Evolutionary conservation across 2,329 filamentous ascomycete species (phyloP), one percentile per base, ranked within the genome.

Genomic region (Xylaria polymorpha): DNA sequence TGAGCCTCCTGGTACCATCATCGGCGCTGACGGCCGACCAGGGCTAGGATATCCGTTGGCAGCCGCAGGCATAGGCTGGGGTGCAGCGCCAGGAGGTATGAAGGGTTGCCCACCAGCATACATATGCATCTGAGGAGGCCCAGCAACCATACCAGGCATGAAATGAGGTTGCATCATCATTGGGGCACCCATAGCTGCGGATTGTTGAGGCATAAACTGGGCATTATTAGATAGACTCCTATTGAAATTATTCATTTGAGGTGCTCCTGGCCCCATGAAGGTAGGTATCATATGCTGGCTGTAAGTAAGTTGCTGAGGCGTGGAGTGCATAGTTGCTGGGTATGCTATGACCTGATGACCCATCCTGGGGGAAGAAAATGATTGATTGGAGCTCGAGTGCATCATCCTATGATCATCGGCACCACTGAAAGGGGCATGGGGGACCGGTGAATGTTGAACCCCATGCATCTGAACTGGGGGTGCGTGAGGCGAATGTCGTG

Each of bases 1-100:
- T 35, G 94, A 98, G 64, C 93, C 93, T 82, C 97, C 94, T 73
- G 94, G 94, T 76, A 91, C 92, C 95, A 98, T 98, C 90, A 97
- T 94, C 1, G 93, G 91, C 14, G 96, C 93, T 22, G 84, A 79
- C 35, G 91, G 90, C 57, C 94, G 89, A 66, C 93, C 90, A 0
- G 95, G 95, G 78, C 95, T 98, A n/a, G 94, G 92, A 77, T 93
- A 97, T 18, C 94, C 93, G 74, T 91, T 92, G 8, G 88, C 85
- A 51, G 88, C 92, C 12, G 56, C 66, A 22, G 91, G 88, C 64
- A 89, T 86, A 9, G 83, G 80, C 73, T 89, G 88, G 35, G 86
- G 87, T 20, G 84, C 86, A 48, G 83, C 82, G 32, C 81, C 83
- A 22, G 86, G 84, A 39, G 80, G 90, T 85, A 88, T 94, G 86